A percentile compares a stretch with the other conserved stretches of the same genome.
Conservation (phyloP, 805 yeast species). For the Ogataea neopini region DNA sequence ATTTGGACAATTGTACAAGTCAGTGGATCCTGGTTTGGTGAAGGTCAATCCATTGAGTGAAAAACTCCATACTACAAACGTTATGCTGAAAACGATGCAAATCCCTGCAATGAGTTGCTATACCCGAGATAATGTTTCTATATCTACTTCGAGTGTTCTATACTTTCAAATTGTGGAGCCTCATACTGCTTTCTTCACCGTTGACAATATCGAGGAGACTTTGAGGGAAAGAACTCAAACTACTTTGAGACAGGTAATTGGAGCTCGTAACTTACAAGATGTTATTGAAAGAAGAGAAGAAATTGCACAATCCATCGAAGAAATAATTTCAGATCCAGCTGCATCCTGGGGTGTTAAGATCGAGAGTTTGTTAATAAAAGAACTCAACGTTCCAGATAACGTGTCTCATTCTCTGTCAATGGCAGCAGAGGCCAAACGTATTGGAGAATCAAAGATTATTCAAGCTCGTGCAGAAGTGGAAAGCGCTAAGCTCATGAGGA, state of each 20-base stretch:
- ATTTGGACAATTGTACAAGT: slow-evolving; percentile 63
- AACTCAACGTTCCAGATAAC: slow-evolving; percentile 52
- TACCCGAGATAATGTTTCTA: slow-evolving; percentile 69
- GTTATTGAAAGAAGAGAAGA: slow-evolving; percentile 74
- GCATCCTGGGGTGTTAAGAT: slow-evolving; percentile 69
- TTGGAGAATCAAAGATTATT: slow-evolving; percentile 75
- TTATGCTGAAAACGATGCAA: slow-evolving; percentile 60
- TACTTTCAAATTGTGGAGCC: slow-evolving; percentile 70
- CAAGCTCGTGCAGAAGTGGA: slow-evolving; percentile 77
- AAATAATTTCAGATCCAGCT: slow-evolving; percentile 61
- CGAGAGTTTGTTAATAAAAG: slow-evolving; percentile 69
- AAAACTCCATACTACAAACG: slow-evolving; percentile 47
- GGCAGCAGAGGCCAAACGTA: slow-evolving; percentile 75
- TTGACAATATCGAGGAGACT: slow-evolving; percentile 54
- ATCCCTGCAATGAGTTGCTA: slow-evolving; percentile 68
- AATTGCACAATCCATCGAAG: slow-evolving; percentile 63
- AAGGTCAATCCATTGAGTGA: slow-evolving; percentile 69
- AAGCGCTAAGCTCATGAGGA: slow-evolving; percentile 72
- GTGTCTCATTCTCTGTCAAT: slow-evolving; percentile 63
- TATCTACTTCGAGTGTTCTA: slow-evolving; percentile 63
- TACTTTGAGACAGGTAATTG: slow-evolving; percentile 70
- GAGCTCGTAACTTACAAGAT: slow-evolving; percentile 65
- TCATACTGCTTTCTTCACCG: slow-evolving; percentile 61
- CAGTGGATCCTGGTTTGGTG: slow-evolving; percentile 69
- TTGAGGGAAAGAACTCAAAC: slow-evolving; percentile 70